Conservation (phyloP, 2,329 filamentous ascomycete genomes). For the Sporothrix variecibatus region DNA sequence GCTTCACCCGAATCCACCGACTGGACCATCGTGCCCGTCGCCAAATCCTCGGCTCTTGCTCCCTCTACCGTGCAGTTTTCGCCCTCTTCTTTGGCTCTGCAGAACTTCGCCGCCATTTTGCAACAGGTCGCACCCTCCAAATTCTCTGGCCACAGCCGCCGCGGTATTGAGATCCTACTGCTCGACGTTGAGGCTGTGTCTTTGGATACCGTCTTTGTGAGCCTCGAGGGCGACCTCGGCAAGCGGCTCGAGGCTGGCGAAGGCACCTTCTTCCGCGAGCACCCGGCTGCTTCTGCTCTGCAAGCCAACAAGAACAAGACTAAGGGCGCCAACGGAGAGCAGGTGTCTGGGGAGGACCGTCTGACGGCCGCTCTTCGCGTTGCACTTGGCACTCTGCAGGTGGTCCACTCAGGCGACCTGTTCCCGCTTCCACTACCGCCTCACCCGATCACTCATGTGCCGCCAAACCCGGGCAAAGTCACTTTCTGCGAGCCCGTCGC, state of each 20-base stretch:
- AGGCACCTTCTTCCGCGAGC: conserved; percentile 73
- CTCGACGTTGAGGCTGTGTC: conserved; percentile 78
- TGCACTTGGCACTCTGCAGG: conserved; percentile 68
- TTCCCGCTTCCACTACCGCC: conserved; percentile 75
- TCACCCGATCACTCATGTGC: conserved; percentile 83
- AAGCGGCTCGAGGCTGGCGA: conserved; percentile 80
- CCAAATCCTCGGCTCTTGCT: conserved; percentile 63
- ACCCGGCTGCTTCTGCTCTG: conserved; percentile 43
- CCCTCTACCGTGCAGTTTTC: conserved; percentile 80
- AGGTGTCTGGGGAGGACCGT: conserved; percentile 53
- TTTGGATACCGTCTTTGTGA: conserved; percentile 84
- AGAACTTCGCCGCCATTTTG: conserved; percentile 74
- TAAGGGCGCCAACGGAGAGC: conserved; percentile 40
- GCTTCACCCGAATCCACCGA: conserved; percentile 60
- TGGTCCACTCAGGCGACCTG: conserved; percentile 83
- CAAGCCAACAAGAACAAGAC: conserved; percentile 31
- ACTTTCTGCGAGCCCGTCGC: conserved; percentile 92
- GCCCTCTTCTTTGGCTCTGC: conserved; percentile 69
- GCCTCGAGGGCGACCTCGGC: conserved; percentile 77
- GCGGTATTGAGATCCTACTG: conserved; percentile 80
- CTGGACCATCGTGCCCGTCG: conserved; percentile 86
- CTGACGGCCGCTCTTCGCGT: conserved; percentile 69
- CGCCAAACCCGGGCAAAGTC: conserved; percentile 82
- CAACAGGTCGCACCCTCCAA: conserved; percentile 76
- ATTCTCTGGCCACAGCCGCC: conserved; percentile 69